Percentiles rank a stretch among this genome's conserved stretches.
Evolutionary conservation across 2,329 filamentous ascomycete genomes (phyloP).

Genomic region (Fusarium tjaetaba): DNA sequence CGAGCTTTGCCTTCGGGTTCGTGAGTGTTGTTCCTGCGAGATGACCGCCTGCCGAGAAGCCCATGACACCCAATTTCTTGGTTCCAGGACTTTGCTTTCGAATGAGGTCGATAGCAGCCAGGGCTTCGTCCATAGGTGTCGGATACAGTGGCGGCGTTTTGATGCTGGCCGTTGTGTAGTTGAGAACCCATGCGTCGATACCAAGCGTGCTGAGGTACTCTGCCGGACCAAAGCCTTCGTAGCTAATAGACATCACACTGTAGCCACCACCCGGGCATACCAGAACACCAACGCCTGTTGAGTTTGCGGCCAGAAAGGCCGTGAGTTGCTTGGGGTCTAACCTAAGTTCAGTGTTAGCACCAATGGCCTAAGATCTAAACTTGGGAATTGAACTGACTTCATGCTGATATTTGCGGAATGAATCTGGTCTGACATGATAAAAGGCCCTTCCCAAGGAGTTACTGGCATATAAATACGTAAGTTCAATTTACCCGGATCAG

Average conservation of each 20-base stretch:
- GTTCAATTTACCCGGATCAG: background rate
- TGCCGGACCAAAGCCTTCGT: slow-evolving; percentile 24
- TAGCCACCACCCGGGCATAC: slow-evolving; percentile 30
- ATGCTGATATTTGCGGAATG: background rate
- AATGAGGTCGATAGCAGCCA: slow-evolving; percentile 20
- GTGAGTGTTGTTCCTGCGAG: slow-evolving; percentile 29
- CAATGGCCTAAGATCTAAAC: accelerated
- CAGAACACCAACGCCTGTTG: slow-evolving; percentile 19
- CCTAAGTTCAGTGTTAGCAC: background rate
- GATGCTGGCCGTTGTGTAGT: slow-evolving; percentile 21
- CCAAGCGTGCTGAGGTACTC: slow-evolving; percentile 26
- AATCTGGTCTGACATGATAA: background rate
- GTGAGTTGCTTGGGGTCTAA: slow-evolving; percentile 9
- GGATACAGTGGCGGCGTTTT: slow-evolving; percentile 24
- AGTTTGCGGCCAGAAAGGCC: slow-evolving; percentile 15
- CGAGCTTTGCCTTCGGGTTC: slow-evolving; percentile 14
- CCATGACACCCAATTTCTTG: slow-evolving; percentile 28
- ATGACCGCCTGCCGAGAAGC: slow-evolving; percentile 31
- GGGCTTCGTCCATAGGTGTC: slow-evolving; percentile 19
- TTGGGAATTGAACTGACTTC: background rate
- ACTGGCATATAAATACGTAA: background rate
- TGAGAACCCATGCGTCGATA: slow-evolving; percentile 33
- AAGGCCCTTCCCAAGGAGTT: accelerated
- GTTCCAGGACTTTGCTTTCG: background rate
- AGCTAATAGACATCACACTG: slow-evolving; percentile 2